Evolutionary conservation across 768 basidiomycete species (phyloP).

Genomic region (Chalciporus sphaerocephalus): DNA sequence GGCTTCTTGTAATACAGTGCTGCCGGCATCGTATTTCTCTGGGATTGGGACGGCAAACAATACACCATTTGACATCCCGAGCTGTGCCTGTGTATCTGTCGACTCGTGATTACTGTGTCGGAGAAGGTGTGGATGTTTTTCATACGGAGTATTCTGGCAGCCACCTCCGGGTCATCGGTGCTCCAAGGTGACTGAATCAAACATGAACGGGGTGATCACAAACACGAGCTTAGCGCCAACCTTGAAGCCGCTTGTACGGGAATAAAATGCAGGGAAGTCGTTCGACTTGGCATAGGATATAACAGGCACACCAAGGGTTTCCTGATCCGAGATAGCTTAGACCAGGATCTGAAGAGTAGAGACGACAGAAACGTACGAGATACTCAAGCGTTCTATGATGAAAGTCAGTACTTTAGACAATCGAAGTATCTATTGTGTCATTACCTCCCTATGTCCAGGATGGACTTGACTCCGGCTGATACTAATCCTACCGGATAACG

Average conservation of each 20-base stretch:
- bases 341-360: background rate
- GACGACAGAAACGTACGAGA: constrained; percentile 43
- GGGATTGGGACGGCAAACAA: constrained; percentile 92
- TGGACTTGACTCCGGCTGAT: constrained; percentile 92
- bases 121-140: constrained; percentile 4
- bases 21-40: constrained; percentile 60
- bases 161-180: constrained; percentile 54
- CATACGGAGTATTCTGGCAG: constrained; percentile 75
- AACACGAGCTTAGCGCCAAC: constrained; percentile 23
- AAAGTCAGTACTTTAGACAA: constrained; percentile 1
- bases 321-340: constrained; percentile 42
- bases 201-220: background rate
- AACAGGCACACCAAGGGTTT: constrained; percentile 93
- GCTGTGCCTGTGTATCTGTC: constrained; percentile 62
- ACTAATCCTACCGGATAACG: constrained; percentile 89
- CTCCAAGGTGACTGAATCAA: constrained; percentile 71
- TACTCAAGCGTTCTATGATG: constrained; percentile 70
- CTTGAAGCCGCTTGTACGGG: constrained; percentile 75
- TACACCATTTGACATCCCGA: constrained; percentile 72
- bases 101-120: background rate
- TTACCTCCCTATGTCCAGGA: constrained; percentile 84
- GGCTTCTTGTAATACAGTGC: constrained; percentile 63
- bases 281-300: constrained; percentile 67
- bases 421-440: constrained; percentile 7
- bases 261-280: constrained; percentile 95